Percentiles rank a stretch among this genome's conserved stretches.
These are phyloP conservation scores for Hysterium pulicare DNA, from an alignment of 2,329 filamentous ascomycete species.

Conservation along the genomic window DNA sequence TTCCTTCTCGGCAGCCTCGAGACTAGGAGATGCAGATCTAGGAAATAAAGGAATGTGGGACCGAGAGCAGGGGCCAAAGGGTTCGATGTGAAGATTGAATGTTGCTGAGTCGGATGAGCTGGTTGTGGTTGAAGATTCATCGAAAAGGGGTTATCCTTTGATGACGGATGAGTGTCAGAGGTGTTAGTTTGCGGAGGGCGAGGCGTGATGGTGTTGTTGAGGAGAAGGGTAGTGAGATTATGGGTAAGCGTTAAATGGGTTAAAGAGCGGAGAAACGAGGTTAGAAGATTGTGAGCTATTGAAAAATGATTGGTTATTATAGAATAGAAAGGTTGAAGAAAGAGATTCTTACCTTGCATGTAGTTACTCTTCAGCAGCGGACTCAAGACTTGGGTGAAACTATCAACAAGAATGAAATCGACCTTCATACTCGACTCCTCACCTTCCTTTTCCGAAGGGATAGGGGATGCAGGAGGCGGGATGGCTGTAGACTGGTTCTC, in stretches of 20 bases:
- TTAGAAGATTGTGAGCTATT: conserved; percentile 22
- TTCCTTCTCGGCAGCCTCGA: conserved; percentile 32
- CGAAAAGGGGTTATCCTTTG: background rate
- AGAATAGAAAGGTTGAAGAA: conserved; percentile 4
- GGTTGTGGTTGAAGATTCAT: background rate
- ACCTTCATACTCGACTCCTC: conserved; percentile 5
- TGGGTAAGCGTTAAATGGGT: conserved; percentile 36
- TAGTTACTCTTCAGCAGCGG: conserved; percentile 38
- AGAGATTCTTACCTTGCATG: conserved; percentile 24
- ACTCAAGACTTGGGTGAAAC: conserved; percentile 36
- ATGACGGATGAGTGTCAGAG: conserved; percentile 1
- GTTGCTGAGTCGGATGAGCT: conserved; percentile 17
- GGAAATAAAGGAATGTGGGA: conserved; percentile 30
- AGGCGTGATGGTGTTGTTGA: conserved; percentile 28
- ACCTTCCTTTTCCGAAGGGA: conserved; percentile 1
- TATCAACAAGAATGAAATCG: conserved; percentile 40
- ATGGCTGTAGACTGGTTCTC: background rate
- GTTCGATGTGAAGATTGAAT: conserved; percentile 42
- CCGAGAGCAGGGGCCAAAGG: conserved; percentile 37
- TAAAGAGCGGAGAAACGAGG: conserved; percentile 42
- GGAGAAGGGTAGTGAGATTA: conserved; percentile 39
- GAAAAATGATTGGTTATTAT: background rate
- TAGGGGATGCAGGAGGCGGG: background rate
- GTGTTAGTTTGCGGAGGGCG: conserved; percentile 27
- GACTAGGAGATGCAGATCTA: conserved; percentile 44